Conservation (phyloP, 345 rosid species). For the Bruguiera sexangula region DNA sequence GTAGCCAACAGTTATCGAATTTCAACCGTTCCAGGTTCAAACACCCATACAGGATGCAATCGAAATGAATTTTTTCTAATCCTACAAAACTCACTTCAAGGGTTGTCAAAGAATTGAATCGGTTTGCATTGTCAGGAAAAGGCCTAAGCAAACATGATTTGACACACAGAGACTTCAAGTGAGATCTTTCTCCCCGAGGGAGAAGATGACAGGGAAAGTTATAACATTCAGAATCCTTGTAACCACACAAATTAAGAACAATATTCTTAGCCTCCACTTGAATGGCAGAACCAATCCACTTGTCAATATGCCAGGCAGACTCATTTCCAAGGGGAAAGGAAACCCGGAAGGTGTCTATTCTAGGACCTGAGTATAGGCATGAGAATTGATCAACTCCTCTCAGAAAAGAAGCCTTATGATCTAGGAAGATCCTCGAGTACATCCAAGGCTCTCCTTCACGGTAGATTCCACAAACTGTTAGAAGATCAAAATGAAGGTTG, state of each 20-base stretch:
- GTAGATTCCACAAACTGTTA: background rate
- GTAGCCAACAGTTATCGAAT: background rate
- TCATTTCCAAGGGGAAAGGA: background rate
- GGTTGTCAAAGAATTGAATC: background rate
- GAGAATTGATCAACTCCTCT: background rate
- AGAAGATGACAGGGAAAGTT: conserved; percentile 1
- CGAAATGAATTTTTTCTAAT: background rate
- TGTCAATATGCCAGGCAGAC: background rate
- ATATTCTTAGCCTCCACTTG: background rate
- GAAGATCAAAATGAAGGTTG: conserved; percentile 1
- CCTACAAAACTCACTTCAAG: background rate
- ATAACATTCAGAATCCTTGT: background rate
- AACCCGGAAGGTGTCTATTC: background rate
- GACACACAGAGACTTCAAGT: background rate
- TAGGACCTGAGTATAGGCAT: background rate
- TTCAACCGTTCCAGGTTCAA: background rate
- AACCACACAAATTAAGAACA: background rate
- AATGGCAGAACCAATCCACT: background rate
- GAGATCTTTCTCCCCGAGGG: background rate
- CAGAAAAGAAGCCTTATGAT: background rate
- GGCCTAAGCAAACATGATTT: background rate
- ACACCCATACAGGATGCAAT: background rate
- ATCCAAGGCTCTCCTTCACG: no score
- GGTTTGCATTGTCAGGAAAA: background rate
- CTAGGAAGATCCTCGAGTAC: background rate